phyloP scores from a whole-genome alignment of 176 grass and related monocot species.

The Avena sativa region DNA sequence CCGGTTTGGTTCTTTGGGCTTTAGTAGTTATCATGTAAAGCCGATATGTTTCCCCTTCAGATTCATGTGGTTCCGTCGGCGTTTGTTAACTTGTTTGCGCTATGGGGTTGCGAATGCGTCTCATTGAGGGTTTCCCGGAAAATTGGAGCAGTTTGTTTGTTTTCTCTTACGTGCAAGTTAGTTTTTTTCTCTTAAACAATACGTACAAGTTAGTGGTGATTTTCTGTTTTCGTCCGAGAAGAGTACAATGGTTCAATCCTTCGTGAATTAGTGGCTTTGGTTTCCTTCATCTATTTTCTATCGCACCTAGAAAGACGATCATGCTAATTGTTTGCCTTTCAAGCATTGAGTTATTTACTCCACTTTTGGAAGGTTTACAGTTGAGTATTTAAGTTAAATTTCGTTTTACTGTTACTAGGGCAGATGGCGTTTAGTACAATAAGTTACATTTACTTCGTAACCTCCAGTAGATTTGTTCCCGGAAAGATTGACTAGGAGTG shows the following conservation, averaged over 20 bases:
- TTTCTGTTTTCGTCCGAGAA: background rate
- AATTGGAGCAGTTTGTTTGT: constrained; percentile 28
- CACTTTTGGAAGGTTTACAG: background rate
- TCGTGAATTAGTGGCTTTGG: constrained; percentile 3
- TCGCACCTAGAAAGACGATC: background rate
- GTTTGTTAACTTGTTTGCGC: background rate
- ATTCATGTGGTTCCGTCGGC: background rate
- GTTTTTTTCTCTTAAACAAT: background rate
- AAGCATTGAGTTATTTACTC: background rate
- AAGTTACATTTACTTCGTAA: background rate
- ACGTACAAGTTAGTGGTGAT: background rate
- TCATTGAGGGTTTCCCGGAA: constrained; percentile 28
- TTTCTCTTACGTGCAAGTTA: constrained; percentile 14
- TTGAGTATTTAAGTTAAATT: background rate
- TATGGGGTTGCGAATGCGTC: constrained; percentile 18
- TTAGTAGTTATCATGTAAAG: background rate
- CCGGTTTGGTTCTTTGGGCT: background rate
- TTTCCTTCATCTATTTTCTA: constrained; percentile 18
- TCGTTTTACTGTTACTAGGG: background rate
- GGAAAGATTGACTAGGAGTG: background rate
- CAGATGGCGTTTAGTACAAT: background rate
- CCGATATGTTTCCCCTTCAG: background rate
- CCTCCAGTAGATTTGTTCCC: background rate
- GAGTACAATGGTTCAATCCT: background rate
- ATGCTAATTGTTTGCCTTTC: background rate